A percentile compares a stretch with the other conserved stretches of the same genome.
These are phyloP conservation scores for Westerdykella sp. DNA, from an alignment of 2,329 filamentous ascomycete species.

Conservation along the genomic window DNA sequence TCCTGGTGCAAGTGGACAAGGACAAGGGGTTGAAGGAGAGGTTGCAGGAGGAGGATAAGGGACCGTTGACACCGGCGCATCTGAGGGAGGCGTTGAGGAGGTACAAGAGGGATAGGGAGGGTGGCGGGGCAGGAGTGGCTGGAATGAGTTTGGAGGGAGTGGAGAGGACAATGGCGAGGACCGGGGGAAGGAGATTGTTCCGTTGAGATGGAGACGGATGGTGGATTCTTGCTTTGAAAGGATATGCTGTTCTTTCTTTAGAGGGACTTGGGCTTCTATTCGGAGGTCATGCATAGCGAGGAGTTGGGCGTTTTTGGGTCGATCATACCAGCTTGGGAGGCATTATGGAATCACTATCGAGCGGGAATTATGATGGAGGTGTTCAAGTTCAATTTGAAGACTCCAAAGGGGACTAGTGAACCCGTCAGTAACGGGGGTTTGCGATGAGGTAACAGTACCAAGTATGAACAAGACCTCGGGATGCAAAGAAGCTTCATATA, in stretches of 20 bases:
- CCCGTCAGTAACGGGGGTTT: no score
- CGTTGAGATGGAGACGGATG: conserved; percentile 19
- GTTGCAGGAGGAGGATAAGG: conserved; percentile 36
- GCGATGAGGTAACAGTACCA: no score
- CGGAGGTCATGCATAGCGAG: neutral
- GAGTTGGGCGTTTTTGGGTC: neutral
- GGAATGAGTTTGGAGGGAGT: conserved; percentile 46
- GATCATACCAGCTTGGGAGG: neutral
- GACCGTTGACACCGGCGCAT: conserved; percentile 66
- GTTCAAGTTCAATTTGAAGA: no score
- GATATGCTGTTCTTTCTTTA: neutral
- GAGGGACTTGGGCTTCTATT: neutral
- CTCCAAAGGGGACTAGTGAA: no score
- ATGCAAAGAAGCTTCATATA: no score
- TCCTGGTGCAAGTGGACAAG: conserved; percentile 25
- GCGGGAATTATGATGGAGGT: no score
- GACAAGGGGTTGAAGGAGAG: conserved; percentile 22
- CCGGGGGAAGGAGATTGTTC: conserved; percentile 43
- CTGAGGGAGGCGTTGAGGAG: conserved; percentile 65
- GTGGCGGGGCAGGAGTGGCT: conserved; percentile 51
- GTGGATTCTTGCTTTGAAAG: neutral
- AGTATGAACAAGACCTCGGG: no score
- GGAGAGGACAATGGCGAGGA: conserved; percentile 41
- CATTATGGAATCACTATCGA: no score
- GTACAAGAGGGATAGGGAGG: conserved; percentile 58